A percentile compares a stretch with the other conserved stretches of the same genome.
Evolutionary conservation across 768 basidiomycete species (phyloP).

Genomic region (Cystobasidium ongulense): DNA sequence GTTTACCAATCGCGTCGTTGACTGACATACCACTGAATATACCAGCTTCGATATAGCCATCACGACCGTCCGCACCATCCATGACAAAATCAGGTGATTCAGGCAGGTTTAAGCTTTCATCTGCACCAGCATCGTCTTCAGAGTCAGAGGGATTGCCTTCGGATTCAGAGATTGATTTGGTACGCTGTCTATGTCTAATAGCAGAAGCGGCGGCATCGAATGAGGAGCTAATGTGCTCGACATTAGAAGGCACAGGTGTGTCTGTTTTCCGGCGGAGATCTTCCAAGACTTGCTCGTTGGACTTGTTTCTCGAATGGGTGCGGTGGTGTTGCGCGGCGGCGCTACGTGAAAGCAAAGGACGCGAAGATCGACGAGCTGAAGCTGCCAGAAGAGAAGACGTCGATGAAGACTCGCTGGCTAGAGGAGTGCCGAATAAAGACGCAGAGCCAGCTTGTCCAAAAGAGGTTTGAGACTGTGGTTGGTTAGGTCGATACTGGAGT

Average conservation of each 20-base stretch:
- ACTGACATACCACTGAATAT: not conserved
- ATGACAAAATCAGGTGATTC: constrained; percentile 11
- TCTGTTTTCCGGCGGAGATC: not conserved
- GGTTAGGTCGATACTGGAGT: not conserved
- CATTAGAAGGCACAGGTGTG: not conserved
- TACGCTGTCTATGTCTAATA: constrained; percentile 15
- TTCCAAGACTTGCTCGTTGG: not conserved
- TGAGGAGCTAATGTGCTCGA: not conserved
- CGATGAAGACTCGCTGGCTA: not conserved
- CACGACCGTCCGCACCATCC: not conserved
- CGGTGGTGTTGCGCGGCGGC: not conserved
- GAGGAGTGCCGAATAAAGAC: not conserved
- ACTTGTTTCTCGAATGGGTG: constrained; percentile 1
- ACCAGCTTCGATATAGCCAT: not conserved
- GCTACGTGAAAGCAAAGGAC: not conserved
- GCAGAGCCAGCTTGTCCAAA: not conserved
- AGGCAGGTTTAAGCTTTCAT: not conserved
- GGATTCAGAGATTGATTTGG: constrained; percentile 20
- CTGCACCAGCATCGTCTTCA: constrained; percentile 2
- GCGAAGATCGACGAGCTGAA: not conserved
- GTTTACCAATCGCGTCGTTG: not conserved
- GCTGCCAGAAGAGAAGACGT: not conserved
- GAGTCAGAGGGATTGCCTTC: constrained; percentile 1
- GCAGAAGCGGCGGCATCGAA: constrained; percentile 8
- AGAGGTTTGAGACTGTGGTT: not conserved